A percentile compares a stretch with the other conserved stretches of the same genome.
Evolutionary conservation across 1,284 basidiomycete species (phyloP).

Genomic region (Vanrija pseudolonga): DNA sequence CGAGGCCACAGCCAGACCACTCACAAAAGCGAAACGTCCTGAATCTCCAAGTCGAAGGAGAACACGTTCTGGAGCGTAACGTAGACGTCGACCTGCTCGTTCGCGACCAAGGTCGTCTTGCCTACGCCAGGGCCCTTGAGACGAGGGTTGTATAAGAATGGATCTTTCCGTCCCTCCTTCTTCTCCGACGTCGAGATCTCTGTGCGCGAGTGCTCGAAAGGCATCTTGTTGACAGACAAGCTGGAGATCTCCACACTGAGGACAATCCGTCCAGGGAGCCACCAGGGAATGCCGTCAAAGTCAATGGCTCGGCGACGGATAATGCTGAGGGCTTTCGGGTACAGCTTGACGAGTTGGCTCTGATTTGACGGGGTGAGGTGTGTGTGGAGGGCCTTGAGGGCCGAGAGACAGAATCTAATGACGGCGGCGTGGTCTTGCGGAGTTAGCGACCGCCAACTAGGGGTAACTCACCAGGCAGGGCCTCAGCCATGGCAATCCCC

Average conservation of each 20-base stretch:
- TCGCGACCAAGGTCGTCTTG: constrained; percentile 70
- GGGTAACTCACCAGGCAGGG: constrained; percentile 68
- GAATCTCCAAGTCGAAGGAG: constrained; percentile 81
- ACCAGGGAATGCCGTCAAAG: constrained; percentile 66
- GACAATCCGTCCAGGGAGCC: constrained; percentile 70
- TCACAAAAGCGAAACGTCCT: constrained; percentile 74
- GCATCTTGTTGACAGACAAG: constrained; percentile 64
- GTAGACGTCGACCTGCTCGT: constrained; percentile 74
- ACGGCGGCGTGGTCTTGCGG: constrained; percentile 26
- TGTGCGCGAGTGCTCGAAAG: constrained; percentile 61
- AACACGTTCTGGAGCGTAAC: constrained; percentile 87
- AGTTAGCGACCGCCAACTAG: not conserved
- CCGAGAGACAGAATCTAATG: constrained; percentile 55
- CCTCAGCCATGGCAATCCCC: constrained; percentile 82
- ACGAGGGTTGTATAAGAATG: constrained; percentile 85
- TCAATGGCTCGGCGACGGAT: constrained; percentile 69
- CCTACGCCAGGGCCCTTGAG: constrained; percentile 54
- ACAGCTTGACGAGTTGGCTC: constrained; percentile 67
- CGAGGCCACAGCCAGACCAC: constrained; percentile 11
- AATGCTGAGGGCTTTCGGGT: constrained; percentile 64
- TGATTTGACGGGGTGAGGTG: constrained; percentile 70
- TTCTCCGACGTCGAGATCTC: constrained; percentile 21
- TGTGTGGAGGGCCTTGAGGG: constrained; percentile 64
- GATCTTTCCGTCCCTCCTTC: constrained; percentile 55
- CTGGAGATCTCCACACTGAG: constrained; percentile 75